phyloP scores from a whole-genome alignment of 805 yeast species.

The Pichia phayaonensis region DNA sequence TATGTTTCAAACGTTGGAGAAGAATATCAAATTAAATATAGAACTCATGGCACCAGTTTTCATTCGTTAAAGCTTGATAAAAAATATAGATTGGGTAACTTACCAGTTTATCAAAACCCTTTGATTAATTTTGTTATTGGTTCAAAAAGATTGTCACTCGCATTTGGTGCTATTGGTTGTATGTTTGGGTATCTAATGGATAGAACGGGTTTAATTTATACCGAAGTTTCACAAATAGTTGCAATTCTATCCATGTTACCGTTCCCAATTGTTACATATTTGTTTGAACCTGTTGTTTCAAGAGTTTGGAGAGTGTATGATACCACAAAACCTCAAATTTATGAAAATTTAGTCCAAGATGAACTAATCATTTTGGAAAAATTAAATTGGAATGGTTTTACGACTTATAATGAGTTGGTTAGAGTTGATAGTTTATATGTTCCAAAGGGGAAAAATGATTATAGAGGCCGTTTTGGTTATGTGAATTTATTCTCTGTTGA shows the following conservation, averaged over 20 bases:
- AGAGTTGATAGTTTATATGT: slow-evolving; percentile 40
- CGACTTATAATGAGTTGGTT: slow-evolving; percentile 55
- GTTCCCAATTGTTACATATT: slow-evolving; percentile 47
- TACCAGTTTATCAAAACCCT: slow-evolving; percentile 60
- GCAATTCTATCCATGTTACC: slow-evolving; percentile 42
- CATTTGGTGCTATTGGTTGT: slow-evolving; percentile 52
- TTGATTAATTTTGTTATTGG: slow-evolving; percentile 53
- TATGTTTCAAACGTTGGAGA: slow-evolving; percentile 20
- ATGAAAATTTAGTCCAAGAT: slow-evolving; percentile 50
- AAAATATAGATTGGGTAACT: slow-evolving; percentile 47
- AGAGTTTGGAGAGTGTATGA: slow-evolving; percentile 66
- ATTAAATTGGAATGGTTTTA: slow-evolving; percentile 58
- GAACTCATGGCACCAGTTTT: slow-evolving; percentile 27
- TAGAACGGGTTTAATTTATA: slow-evolving; percentile 47
- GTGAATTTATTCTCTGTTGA: slow-evolving; percentile 39
- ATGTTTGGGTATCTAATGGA: slow-evolving; percentile 55
- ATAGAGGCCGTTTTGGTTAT: slow-evolving; percentile 38
- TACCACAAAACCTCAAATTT: slow-evolving; percentile 53
- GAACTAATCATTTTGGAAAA: slow-evolving; percentile 65
- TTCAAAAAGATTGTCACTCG: slow-evolving; percentile 53
- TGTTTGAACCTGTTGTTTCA: slow-evolving; percentile 61
- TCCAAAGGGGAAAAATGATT: slow-evolving; percentile 19
- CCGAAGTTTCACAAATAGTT: slow-evolving; percentile 35
- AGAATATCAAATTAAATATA: slow-evolving; percentile 18
- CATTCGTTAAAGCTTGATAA: slow-evolving; percentile 34